Evolutionary conservation across 73 alveolate species (phyloP), one percentile per base, ranked within the genome.

Genomic region (Tetrahymena malaccensis): DNA sequence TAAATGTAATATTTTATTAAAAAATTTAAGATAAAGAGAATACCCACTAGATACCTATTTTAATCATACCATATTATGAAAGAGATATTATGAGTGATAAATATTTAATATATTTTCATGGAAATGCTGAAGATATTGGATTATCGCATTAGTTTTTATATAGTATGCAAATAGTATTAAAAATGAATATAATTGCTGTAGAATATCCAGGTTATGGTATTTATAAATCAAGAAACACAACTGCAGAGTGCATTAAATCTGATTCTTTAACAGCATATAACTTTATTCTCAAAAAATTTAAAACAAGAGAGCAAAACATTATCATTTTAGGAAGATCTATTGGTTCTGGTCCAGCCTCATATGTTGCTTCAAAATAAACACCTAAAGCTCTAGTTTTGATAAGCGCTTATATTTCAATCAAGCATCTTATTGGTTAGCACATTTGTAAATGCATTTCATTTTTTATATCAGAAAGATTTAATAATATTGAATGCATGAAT

Each of bases 161-260:
- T 27, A 70, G 89, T 70, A 70, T 70, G 89, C 37, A 70, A 22
- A 27, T 31, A 16, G 50, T 85, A 15, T 31, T 83, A 40, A 50
- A 38, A 31, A 70, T 70, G 89, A 97, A 98, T 85, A 95, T 97
- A 21, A 50, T 98, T 34, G 97, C 98, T 17, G 96, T 98, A 4
- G 99, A 98, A 94, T 98, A 98, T 94, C 99, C 99, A 0, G 99
- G 99, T 6, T 98, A 98, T 96, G 98, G 98, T 13, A 93, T 98
- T 15, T 98, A 97, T 57, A 96, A 97, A 95, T 94, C 97, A 25
- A 85, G 96, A 31, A 85, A 93, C 31, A 94, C 98, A 25, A 95
- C 94, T 40, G 97, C 97, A 25, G 96, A 94, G 13, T 93, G 70
- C 57, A 96, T 97, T 11, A 95, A 94, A 94, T 89, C 96, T 44